These are phyloP conservation scores for Limtongozyma cylindracea DNA, from an alignment of 805 yeast genomes.

Conservation along the genomic window DNA sequence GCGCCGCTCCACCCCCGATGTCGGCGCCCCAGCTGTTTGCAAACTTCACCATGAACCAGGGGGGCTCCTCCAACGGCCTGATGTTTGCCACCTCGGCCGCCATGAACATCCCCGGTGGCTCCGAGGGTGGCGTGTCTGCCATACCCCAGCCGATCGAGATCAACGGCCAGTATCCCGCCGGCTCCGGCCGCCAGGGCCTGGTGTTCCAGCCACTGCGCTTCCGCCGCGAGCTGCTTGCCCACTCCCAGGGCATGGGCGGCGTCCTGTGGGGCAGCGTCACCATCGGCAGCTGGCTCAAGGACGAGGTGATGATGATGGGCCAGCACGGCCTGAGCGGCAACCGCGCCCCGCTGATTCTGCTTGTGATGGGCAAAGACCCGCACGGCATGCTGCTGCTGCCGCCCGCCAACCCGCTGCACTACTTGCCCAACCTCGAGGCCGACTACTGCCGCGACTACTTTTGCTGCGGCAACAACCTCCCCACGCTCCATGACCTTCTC, in stretches of 20 bases:
- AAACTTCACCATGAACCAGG: no score
- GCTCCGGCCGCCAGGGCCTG: constrained; percentile 11
- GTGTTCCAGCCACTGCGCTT: constrained; percentile 17
- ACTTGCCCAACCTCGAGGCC: constrained; percentile 81
- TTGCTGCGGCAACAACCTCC: constrained; percentile 83
- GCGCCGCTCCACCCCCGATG: no score
- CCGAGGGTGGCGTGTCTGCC: no score
- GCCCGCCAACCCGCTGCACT: constrained; percentile 44
- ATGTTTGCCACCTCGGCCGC: no score
- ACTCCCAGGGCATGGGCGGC: constrained; percentile 95
- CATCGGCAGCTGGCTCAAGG: constrained; percentile 89
- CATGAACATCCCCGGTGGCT: no score
- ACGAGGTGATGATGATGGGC: constrained; percentile 51
- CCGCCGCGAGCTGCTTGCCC: constrained; percentile 80
- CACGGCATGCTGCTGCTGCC: constrained; percentile 22
- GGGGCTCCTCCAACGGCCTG: no score
- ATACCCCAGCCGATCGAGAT: constrained; percentile 20
- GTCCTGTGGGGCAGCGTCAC: constrained; percentile 92
- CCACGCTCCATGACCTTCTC: constrained; percentile 79
- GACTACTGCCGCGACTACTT: constrained; percentile 91
- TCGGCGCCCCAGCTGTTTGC: no score
- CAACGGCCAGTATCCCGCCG: constrained; percentile 13
- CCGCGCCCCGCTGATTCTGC: constrained; percentile 1
- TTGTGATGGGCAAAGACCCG: constrained; percentile 4
- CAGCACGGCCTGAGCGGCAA: constrained; percentile 1